phyloP scores from a whole-genome alignment of 2,329 filamentous ascomycete genomes.

The Fusarium pseudoanthophilum region DNA sequence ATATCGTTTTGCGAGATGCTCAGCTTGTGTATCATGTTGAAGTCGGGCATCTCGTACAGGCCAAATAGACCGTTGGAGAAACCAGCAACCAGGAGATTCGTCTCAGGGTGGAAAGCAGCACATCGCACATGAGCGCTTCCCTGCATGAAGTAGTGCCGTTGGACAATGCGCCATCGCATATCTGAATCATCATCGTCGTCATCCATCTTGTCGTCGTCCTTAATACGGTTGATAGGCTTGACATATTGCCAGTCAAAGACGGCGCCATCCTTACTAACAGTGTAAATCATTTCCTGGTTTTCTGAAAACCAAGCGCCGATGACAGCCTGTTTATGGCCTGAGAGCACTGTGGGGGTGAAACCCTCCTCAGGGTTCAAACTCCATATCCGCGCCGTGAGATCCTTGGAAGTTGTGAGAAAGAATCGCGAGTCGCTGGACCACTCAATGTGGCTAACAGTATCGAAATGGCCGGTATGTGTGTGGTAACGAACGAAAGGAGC shows the following conservation, averaged over 20 bases:
- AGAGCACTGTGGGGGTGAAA: slow-evolving; percentile 88
- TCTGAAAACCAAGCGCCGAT: slow-evolving; percentile 97
- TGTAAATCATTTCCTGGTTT: slow-evolving; percentile 95
- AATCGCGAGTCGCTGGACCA: slow-evolving; percentile 98
- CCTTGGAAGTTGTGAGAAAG: slow-evolving; percentile 91
- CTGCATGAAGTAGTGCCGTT: slow-evolving; percentile 94
- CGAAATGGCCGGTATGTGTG: slow-evolving; percentile 88
- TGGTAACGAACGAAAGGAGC: slow-evolving; percentile 92
- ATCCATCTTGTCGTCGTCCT: slow-evolving; percentile 69
- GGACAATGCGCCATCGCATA: slow-evolving; percentile 89
- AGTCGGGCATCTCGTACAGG: slow-evolving; percentile 94
- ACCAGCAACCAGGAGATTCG: slow-evolving; percentile 93
- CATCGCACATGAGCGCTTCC: slow-evolving; percentile 87
- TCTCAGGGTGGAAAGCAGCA: slow-evolving; percentile 86
- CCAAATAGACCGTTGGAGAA: slow-evolving; percentile 96
- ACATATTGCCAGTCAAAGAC: slow-evolving; percentile 93
- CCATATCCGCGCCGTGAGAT: slow-evolving; percentile 94
- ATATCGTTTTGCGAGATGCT: slow-evolving; percentile 98
- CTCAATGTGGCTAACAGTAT: slow-evolving; percentile 84
- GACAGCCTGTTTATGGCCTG: slow-evolving; percentile 90
- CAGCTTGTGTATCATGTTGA: slow-evolving; percentile 90
- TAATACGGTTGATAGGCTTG: slow-evolving; percentile 64
- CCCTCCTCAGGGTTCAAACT: slow-evolving; percentile 87
- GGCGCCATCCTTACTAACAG: slow-evolving; percentile 96
- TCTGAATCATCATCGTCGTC: slow-evolving; percentile 70